Conservation (phyloP, 805 yeast genomes). For the Wickerhamomyces kurtzmanii region DNA sequence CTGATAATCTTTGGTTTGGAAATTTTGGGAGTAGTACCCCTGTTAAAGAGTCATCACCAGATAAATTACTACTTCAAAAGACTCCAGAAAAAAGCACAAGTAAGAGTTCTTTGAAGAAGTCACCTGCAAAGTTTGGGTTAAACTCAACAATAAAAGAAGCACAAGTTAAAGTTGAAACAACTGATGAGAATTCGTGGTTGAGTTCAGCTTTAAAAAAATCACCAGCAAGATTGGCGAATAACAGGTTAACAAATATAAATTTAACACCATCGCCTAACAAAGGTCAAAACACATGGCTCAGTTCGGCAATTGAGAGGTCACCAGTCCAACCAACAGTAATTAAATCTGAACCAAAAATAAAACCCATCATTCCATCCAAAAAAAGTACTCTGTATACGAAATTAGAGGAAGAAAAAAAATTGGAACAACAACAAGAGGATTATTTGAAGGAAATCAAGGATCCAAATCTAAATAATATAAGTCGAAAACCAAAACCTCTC, state of each 20-base stretch:
- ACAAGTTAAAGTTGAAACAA: too few species aligned
- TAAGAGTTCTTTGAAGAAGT: too few species aligned
- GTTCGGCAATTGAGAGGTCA: constrained; percentile 1
- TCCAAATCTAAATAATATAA: constrained; percentile 8
- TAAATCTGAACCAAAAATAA: constrained; percentile 18
- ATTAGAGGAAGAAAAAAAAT: constrained; percentile 11
- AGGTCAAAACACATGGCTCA: constrained; percentile 1
- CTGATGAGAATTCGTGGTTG: constrained; percentile 13
- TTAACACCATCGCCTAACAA: constrained; percentile 1
- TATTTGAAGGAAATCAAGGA: constrained; percentile 8
- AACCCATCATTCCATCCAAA: constrained; percentile 20
- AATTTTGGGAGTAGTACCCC: too few species aligned
- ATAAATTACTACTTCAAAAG: too few species aligned
- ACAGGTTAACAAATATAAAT: neutral
- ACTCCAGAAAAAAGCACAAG: too few species aligned
- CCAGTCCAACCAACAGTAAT: constrained; percentile 1
- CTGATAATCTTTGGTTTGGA: too few species aligned
- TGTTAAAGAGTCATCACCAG: too few species aligned
- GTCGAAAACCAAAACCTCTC: neutral
- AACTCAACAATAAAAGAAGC: too few species aligned
- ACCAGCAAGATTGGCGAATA: too few species aligned
- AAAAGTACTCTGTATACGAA: constrained; percentile 21
- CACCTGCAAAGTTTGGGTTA: too few species aligned
- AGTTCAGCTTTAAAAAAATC: constrained; percentile 13
- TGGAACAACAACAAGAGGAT: neutral